Evolutionary conservation across 805 yeast genomes (phyloP), one percentile per base, ranked within the genome.

Genomic region (Sugiyamaella qingdaonensis): DNA sequence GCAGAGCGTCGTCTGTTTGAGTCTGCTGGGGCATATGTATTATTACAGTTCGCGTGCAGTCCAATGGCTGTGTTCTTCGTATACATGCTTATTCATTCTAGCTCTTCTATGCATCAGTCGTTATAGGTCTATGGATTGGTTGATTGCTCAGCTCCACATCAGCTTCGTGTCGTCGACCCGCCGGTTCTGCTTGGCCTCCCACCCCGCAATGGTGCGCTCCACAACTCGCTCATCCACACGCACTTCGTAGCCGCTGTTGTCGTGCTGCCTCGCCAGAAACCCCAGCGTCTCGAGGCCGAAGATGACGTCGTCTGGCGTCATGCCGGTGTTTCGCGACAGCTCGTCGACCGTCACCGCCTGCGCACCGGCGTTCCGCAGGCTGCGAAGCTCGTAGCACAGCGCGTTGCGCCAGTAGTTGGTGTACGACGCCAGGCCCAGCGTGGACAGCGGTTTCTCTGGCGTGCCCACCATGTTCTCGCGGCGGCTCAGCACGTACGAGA

Each of bases 401-500:
- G 84, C 74, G 1, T 41, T 36, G 59, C 79, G 84, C 98, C 98
- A 94, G 68, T 86, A 92, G 61, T 82, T 86, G 57, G 95, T 73
- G 68, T 92, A 94, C 55, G 97, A 86, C 31, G 86, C 68, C 48
- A 90, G 71, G 0, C 99, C 99, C 51, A 92, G 71, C 58, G 86
- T 91, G 59, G 94, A 85, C 53, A 92, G 74, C 0, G 99, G 99
- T 64, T 91, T 92, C 63, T 94, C 99, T 0, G 99, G 99, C 0
- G 97, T 87, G 0, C 98, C 99, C 52, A 78, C 78, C 57, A 84
- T 85, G 60, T 78, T 82, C 65, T 92, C 97, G 54, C 80, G 76
- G 49, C 85, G 73, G 1, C 94, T 79, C 46, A 94, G 70, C 14
- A 90, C 69, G 64, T 94, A 94, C 53, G 96, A 88, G 67, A 94